Base-by-base conservation (phyloP, 1,139 yeast genomes). In the Nakaseomyces bracarensis region DNA sequence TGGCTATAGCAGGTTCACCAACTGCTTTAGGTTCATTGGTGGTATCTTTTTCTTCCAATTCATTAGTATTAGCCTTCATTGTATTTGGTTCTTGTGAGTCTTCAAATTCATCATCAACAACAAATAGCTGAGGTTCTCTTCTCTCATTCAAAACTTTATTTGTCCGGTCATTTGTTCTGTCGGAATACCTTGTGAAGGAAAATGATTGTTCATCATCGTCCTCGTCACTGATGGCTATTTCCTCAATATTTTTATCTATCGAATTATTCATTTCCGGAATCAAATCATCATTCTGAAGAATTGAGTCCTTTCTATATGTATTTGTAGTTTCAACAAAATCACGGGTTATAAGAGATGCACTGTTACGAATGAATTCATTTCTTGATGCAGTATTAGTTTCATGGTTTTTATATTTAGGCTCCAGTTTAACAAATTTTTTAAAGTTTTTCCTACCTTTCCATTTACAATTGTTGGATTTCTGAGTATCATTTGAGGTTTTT, bases 361-460 rank as follows among this genome's bases (percentile, higher is more conserved):
- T 43, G 36, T 49, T 47, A 3, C 49, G 44, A 11, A 43, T 42
- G 11, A 42, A 42, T 19, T 46, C 47, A 11, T 6, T 18, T n/a
- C 23, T 13, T 5, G 34, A 27, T 5, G 2, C 13, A 10, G 13
- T 20, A 10, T 19, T 37, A 2, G 21, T 28, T 20, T 20, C 19
- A 3, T 26, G 10, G 21, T n/a, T 16, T 11, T 34, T 34, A 14
- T 41, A 49, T 18, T 42, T 44, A 8, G 63, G 61, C 48, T 54
- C 48, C 4, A 46, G 39, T 35, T 66, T 67, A 1, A 55, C 56
- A 50, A 67, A 67, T 3, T 46, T 54, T 39, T 67, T 67, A 43
- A 57, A 66, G 44, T 66, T 65, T 43, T 60, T 65, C 8, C 69
- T 49, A 1, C 55, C 57, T 25, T 50, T 42, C 64, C 65, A 60